phyloP scores from a whole-genome alignment of 2,329 filamentous ascomycete genomes.

The Kalaharituber pfeilii region DNA sequence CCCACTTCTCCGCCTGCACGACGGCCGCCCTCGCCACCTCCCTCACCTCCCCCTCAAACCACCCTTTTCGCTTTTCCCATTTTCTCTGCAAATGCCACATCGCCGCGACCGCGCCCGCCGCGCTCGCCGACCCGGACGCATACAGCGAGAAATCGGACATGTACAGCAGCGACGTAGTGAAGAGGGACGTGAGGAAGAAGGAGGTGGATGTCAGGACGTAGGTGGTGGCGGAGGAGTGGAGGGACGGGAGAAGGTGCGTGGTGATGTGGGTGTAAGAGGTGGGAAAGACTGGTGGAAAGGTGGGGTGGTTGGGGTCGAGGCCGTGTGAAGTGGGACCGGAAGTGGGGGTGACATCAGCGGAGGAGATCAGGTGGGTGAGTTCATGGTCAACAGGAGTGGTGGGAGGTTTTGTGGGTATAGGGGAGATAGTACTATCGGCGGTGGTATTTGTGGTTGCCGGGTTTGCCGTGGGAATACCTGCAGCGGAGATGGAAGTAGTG shows the following conservation, averaged over 20 bases:
- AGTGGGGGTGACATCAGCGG: not conserved
- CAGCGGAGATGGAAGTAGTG: not conserved
- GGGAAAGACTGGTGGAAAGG: conserved; percentile 3
- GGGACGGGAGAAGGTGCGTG: conserved; percentile 1
- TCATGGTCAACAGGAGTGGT: too few species aligned
- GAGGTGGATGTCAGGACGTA: conserved; percentile 7
- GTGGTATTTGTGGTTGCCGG: not conserved
- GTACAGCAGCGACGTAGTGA: conserved; percentile 9
- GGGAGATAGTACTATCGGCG: not conserved
- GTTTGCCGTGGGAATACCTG: not conserved
- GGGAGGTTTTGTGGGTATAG: not conserved
- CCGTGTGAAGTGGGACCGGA: not conserved
- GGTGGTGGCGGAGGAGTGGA: conserved; percentile 10
- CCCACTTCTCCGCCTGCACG: conserved; percentile 15
- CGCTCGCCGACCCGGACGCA: conserved; percentile 7
- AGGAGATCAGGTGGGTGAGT: too few species aligned
- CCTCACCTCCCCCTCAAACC: conserved; percentile 11
- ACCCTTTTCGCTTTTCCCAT: conserved; percentile 10
- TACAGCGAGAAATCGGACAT: conserved; percentile 10
- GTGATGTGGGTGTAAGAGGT: conserved; percentile 1
- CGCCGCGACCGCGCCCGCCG: conserved; percentile 5
- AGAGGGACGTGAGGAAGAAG: conserved; percentile 2
- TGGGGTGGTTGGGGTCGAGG: not conserved
- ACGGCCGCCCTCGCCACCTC: conserved; percentile 13
- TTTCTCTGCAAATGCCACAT: conserved; percentile 9